Evolutionary conservation across 2,329 filamentous ascomycete species (phyloP), one percentile per base, ranked within the genome.

Genomic region (Decorospora gaudefroyi): DNA sequence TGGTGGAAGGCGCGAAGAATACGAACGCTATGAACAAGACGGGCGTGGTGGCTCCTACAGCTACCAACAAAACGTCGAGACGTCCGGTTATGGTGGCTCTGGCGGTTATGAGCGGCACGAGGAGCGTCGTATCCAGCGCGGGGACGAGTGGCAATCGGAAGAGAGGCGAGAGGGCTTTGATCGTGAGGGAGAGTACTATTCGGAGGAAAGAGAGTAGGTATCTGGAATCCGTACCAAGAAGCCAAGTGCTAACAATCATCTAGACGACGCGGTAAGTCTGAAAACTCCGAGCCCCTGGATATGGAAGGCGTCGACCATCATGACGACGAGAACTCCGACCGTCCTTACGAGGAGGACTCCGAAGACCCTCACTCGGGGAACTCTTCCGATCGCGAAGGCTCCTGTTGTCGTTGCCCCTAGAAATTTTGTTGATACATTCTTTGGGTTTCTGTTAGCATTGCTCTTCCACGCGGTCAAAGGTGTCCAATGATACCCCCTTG

Each of bases 81-180:
- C 77, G 6, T 76, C 74, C 7, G 74, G 76, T 12, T 69, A 70
- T 29, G 54, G 58, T 28, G 57, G 61, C 4, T 77, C 77, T 3
- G 79, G 81, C 29, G 78, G 81, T 4, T 84, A 81, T 49, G 78
- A 85, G 58, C 74, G 82, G 53, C 79, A 75, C 26, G 80, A 78
- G 23, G 80, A 85, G 67, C 74, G 75, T 19, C 75, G 70, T 13
- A 77, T 79, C 33, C 73, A 77, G 52, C 69, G 70, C 6, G 70
- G 69, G n/a, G 67, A 68, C 22, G 60, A 68, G 15, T 76, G 67
- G 57, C 65, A 65, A 35, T 61, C 64, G 5, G 66, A 71, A 31
- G 64, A 70, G 35, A 58, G 51, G 23, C 62, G 63, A 15, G 70
- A 72, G 47, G 70, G 67, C 12, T 66, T 65, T 30, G 61, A 64